These are phyloP conservation scores for Grigorovia yakushimaensis DNA, from an alignment of 805 yeast species.

Conservation along the genomic window DNA sequence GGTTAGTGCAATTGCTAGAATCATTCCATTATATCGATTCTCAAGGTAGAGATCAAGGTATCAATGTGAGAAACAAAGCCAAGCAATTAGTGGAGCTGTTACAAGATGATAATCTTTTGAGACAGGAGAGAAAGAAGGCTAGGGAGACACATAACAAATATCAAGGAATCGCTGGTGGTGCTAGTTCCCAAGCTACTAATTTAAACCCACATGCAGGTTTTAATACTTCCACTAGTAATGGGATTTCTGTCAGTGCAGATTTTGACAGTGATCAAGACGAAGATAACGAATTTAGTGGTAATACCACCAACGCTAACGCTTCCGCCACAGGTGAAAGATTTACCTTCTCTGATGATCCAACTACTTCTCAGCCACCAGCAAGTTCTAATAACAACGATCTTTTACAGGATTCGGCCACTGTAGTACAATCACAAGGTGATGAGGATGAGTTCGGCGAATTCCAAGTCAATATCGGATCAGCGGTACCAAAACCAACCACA, in stretches of 20 bases:
- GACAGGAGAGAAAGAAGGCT: slow-evolving; percentile 86
- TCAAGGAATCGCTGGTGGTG: slow-evolving; percentile 66
- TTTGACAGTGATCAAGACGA: slow-evolving; percentile 43
- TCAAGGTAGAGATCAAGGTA: slow-evolving; percentile 92
- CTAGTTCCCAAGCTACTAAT: slow-evolving; percentile 25
- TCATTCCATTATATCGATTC: slow-evolving; percentile 90
- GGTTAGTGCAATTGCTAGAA: slow-evolving; percentile 76
- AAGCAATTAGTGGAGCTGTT: slow-evolving; percentile 62
- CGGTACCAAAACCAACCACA: slow-evolving; percentile 3
- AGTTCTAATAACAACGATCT: background rate
- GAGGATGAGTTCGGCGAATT: slow-evolving; percentile 78
- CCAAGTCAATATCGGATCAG: slow-evolving; percentile 53
- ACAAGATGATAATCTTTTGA: slow-evolving; percentile 63
- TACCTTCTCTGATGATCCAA: slow-evolving; percentile 42
- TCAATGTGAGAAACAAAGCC: slow-evolving; percentile 86
- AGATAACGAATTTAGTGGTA: slow-evolving; percentile 11
- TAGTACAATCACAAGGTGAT: slow-evolving; percentile 34
- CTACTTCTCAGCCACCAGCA: background rate
- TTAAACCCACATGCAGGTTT: slow-evolving; percentile 25
- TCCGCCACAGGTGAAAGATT: slow-evolving; percentile 36
- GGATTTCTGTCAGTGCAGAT: slow-evolving; percentile 30
- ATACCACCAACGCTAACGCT: background rate
- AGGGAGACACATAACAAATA: slow-evolving; percentile 75
- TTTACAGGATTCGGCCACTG: background rate
- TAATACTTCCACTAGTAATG: slow-evolving; percentile 15